phyloP scores from a whole-genome alignment of 306 rosid genomes.

The Cucurbita maxima region DNA sequence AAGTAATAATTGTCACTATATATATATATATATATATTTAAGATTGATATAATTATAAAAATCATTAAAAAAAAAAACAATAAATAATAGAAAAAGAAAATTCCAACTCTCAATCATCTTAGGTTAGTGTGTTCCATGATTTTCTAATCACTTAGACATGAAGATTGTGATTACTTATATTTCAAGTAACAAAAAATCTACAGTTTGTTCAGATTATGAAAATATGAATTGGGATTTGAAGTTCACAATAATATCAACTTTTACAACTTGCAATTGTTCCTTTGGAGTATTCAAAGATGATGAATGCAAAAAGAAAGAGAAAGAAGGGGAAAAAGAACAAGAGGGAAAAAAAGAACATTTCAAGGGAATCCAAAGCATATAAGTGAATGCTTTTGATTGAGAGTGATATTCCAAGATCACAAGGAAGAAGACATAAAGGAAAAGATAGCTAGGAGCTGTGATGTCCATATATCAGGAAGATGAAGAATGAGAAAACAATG shows the following conservation, averaged over 20 bases:
- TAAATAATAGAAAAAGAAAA: not conserved
- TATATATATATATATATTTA: not conserved
- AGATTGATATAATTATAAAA: not conserved
- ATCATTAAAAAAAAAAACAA: not conserved
- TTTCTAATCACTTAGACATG: not conserved
- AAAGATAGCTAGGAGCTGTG: not conserved
- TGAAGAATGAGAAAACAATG: slow-evolving; percentile 31
- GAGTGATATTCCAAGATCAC: not conserved
- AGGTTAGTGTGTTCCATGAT: not conserved
- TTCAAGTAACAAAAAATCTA: not conserved
- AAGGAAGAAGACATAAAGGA: not conserved
- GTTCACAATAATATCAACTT: not conserved
- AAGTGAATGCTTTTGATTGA: not conserved
- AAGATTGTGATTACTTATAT: not conserved
- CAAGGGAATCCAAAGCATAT: not conserved
- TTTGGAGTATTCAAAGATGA: not conserved
- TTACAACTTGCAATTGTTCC: not conserved
- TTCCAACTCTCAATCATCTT: not conserved
- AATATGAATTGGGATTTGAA: not conserved
- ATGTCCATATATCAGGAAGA: not conserved
- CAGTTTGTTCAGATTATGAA: not conserved
- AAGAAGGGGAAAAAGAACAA: not conserved
- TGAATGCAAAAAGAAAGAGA: not conserved
- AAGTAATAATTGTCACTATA: not conserved
- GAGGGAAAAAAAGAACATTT: not conserved